These are phyloP conservation scores for Amphirosellinia nigrospora DNA, from an alignment of 495 filamentous ascomycete genomes.

Conservation along the genomic window DNA sequence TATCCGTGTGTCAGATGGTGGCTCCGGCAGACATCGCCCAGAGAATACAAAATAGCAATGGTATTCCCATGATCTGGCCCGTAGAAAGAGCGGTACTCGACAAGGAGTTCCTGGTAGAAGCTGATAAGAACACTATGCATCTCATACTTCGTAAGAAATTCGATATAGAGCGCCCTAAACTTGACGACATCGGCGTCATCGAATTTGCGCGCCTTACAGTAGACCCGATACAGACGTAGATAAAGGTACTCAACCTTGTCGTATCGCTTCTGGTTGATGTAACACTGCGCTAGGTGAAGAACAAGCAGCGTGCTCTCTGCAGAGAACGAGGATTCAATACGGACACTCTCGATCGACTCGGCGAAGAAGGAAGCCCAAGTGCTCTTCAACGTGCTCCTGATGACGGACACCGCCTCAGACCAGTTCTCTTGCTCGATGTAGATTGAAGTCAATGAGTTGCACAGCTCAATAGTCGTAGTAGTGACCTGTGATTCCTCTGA, in stretches of 20 bases:
- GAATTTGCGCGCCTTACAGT: slow-evolving; percentile 15
- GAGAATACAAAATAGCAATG: slow-evolving; percentile 13
- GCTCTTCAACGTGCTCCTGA: slow-evolving; percentile 12
- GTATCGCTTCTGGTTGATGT: slow-evolving; percentile 23
- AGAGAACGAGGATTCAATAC: slow-evolving; percentile 9
- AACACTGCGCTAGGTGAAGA: slow-evolving; percentile 10
- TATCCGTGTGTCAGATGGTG: slow-evolving; percentile 21
- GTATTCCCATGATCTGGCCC: slow-evolving; percentile 12
- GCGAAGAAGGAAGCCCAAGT: slow-evolving; percentile 22
- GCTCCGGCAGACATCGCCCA: slow-evolving; percentile 18
- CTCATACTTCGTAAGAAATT: slow-evolving; percentile 19
- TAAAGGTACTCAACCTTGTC: slow-evolving; percentile 16
- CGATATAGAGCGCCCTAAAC: slow-evolving; percentile 13
- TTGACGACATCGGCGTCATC: slow-evolving; percentile 12
- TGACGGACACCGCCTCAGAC: slow-evolving; percentile 21
- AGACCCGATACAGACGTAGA: slow-evolving; percentile 11
- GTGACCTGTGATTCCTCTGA: slow-evolving; percentile 19
- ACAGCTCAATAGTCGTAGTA: slow-evolving; percentile 8
- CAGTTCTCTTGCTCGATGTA: slow-evolving; percentile 20
- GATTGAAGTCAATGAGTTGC: slow-evolving; percentile 12
- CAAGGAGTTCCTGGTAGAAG: slow-evolving; percentile 19
- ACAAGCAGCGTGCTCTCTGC: slow-evolving; percentile 11
- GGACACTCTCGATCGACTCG: slow-evolving; percentile 18
- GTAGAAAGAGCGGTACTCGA: slow-evolving; percentile 19
- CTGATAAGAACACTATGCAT: slow-evolving; percentile 16